phyloP scores from a whole-genome alignment of 306 rosid species.

The Begonia masoniana region DNA sequence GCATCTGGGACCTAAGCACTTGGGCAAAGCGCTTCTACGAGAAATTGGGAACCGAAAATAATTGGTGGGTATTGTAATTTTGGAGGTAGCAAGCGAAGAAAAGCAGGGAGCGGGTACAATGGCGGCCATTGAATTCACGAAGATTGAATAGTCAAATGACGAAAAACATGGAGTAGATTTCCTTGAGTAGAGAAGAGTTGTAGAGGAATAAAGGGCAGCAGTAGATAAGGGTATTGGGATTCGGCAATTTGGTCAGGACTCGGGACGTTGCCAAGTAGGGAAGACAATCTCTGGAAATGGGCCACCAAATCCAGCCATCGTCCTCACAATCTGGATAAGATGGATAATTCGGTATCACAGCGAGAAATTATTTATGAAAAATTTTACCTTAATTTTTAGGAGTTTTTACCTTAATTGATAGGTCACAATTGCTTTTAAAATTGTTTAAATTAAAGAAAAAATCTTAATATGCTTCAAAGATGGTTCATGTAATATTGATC shows the following conservation, averaged over 20 bases:
- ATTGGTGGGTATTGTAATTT: conserved; percentile 23
- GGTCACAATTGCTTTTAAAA: too few species aligned
- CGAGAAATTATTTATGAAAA: too few species aligned
- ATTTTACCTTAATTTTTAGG: too few species aligned
- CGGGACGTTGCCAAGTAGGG: too few species aligned
- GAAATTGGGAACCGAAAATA: conserved; percentile 24
- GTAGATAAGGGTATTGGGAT: background rate
- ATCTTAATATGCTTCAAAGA: too few species aligned
- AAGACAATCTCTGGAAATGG: background rate
- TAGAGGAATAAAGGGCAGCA: background rate
- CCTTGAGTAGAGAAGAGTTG: background rate
- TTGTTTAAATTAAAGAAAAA: too few species aligned
- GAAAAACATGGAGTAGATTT: conserved; percentile 11
- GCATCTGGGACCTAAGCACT: conserved; percentile 31
- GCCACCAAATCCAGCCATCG: background rate
- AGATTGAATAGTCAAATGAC: conserved; percentile 3
- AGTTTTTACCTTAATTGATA: too few species aligned
- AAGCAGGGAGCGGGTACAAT: conserved; percentile 39
- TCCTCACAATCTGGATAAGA: background rate
- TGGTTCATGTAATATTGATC: too few species aligned
- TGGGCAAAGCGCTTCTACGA: conserved; percentile 14
- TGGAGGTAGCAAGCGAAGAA: conserved; percentile 25
- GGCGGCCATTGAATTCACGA: conserved; percentile 44
- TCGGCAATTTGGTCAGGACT: too few species aligned
- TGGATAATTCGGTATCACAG: background rate